Conservation (phyloP, 2,329 filamentous ascomycete genomes). For the Dactylonectria estremocensis region DNA sequence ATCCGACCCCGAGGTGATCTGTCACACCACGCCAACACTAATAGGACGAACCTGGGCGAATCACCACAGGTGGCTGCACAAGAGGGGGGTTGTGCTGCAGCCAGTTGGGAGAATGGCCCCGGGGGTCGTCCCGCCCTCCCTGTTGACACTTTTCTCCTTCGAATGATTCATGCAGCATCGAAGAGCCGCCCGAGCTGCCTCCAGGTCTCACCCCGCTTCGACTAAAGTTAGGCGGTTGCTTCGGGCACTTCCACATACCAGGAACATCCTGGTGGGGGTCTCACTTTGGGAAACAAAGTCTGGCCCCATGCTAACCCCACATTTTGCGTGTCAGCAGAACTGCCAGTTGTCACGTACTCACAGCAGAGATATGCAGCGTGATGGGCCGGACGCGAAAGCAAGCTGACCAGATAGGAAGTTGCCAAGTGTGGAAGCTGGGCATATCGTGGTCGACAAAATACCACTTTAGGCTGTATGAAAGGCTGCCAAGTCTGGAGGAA, state of each 20-base stretch:
- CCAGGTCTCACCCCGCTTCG: background rate
- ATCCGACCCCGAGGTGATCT: conserved; percentile 19
- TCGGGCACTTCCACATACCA: background rate
- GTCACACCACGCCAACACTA: conserved; percentile 18
- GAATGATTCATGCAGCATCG: conserved; percentile 14
- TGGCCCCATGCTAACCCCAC: conserved; percentile 6
- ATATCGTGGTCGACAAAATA: background rate
- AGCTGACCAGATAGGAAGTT: background rate
- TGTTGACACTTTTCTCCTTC: conserved; percentile 8
- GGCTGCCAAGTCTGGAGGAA: background rate
- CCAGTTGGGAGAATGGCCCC: conserved; percentile 6
- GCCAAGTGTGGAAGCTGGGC: background rate
- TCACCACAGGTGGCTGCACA: background rate
- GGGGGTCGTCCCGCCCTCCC: background rate
- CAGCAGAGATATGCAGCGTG: background rate
- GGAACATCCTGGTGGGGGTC: background rate
- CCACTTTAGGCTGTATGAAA: background rate
- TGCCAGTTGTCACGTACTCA: background rate
- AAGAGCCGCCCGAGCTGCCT: background rate
- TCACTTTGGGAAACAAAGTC: background rate
- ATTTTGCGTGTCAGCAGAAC: conserved; percentile 3
- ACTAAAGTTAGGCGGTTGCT: background rate
- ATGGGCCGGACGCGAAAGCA: background rate
- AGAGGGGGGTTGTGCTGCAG: conserved; percentile 20
- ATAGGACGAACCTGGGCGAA: background rate